Percentiles rank a stretch among this genome's conserved stretches.
phyloP scores from a whole-genome alignment of 2,329 filamentous ascomycete species.

The Chrysoporthe cubensis region DNA sequence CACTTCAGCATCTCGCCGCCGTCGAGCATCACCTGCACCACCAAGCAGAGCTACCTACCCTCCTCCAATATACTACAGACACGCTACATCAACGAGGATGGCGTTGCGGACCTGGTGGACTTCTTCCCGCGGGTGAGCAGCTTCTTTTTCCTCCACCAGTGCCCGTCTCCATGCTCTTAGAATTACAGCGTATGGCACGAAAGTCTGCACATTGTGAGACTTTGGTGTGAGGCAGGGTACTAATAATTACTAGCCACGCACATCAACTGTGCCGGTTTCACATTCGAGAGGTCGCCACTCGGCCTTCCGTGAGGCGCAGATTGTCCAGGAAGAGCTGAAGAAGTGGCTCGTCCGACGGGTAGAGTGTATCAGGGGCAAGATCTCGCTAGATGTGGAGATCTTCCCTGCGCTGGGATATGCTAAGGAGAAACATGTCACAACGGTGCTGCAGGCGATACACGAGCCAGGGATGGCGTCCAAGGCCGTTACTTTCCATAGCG shows the following conservation, averaged over 20 bases:
- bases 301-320: conserved; percentile 57
- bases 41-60: conserved; percentile 78
- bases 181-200: no score
- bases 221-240: background rate
- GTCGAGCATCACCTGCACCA: conserved; percentile 59
- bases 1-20: conserved; percentile 70
- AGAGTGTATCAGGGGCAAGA: conserved; percentile 70
- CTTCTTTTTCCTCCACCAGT: background rate
- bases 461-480: conserved; percentile 53
- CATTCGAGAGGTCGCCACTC: conserved; percentile 40
- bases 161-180: no score
- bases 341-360: conserved; percentile 72
- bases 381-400: conserved; percentile 70
- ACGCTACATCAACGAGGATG: conserved; percentile 76
- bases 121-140: conserved; percentile 66
- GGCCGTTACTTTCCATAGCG: conserved; percentile 65
- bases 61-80: conserved; percentile 78
- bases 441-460: conserved; percentile 52
- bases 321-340: conserved; percentile 66
- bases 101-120: conserved; percentile 73
- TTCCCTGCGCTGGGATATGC: conserved; percentile 77
- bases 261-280: conserved; percentile 47
- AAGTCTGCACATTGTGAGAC: no score
- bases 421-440: conserved; percentile 62
- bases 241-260: conserved; percentile 49